A percentile compares a stretch with the other conserved stretches of the same genome.
These are phyloP conservation scores for Solanum raphanifolium DNA, from an alignment of 257 asterid genomes.

Conservation along the genomic window DNA sequence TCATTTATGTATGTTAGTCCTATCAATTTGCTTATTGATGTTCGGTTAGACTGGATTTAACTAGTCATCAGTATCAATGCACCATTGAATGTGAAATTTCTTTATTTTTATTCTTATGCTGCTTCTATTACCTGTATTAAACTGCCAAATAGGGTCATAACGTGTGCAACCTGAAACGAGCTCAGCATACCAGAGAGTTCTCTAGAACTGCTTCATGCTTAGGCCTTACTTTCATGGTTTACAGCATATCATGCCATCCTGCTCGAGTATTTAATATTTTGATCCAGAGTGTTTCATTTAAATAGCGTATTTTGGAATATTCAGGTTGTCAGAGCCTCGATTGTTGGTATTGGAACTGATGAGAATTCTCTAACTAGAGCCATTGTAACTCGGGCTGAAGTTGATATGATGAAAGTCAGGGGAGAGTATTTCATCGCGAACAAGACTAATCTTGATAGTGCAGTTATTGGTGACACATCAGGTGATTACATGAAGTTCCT, in stretches of 20 bases:
- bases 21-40: background rate
- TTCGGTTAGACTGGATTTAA: background rate
- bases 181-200: background rate
- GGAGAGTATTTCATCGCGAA: slow-evolving; percentile 42
- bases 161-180: background rate
- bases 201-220: background rate
- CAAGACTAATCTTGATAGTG: slow-evolving; percentile 37
- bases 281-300: background rate
- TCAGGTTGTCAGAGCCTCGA: slow-evolving; percentile 55
- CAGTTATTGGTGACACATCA: slow-evolving; percentile 66
- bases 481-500: slow-evolving; percentile 74
- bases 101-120: background rate
- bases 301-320: background rate
- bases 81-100: background rate
- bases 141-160: background rate
- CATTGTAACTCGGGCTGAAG: slow-evolving; percentile 61
- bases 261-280: background rate
- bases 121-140: background rate
- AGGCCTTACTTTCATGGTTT: background rate
- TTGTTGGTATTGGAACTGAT: slow-evolving; percentile 65
- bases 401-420: slow-evolving; percentile 58
- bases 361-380: slow-evolving; percentile 70
- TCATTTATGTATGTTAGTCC: background rate
- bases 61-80: background rate
- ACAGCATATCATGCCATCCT: background rate